phyloP scores from a whole-genome alignment of 257 asterid genomes.

The Solanum arcanum region DNA sequence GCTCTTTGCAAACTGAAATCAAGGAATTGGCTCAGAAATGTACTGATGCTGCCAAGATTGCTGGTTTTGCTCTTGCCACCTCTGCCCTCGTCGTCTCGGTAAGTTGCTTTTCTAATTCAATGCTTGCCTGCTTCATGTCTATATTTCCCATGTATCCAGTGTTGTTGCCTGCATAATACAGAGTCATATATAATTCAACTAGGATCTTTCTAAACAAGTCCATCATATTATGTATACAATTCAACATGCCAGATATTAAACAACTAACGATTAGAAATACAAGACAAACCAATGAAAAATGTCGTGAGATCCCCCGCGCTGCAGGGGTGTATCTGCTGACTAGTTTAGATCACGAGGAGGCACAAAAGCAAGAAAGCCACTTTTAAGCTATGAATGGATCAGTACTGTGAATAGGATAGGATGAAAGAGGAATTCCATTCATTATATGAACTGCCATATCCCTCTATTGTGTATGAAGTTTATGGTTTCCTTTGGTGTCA shows the following conservation, averaged over 20 bases:
- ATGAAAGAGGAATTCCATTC: background rate
- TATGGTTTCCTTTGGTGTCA: background rate
- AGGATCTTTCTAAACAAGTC: background rate
- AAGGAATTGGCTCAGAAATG: constrained; percentile 70
- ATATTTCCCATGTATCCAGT: background rate
- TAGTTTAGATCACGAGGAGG: constrained; percentile 3
- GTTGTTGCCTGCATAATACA: background rate
- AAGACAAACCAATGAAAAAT: background rate
- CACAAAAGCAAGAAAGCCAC: constrained; percentile 1
- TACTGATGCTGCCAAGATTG: constrained; percentile 88
- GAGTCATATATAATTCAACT: background rate
- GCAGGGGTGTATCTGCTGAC: background rate
- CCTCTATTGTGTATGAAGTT: background rate
- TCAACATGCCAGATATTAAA: background rate
- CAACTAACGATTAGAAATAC: background rate
- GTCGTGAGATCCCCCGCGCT: background rate
- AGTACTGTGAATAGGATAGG: background rate
- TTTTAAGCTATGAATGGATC: background rate
- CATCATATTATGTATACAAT: background rate
- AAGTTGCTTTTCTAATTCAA: background rate
- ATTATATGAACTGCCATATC: background rate
- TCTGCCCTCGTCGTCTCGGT: constrained; percentile 92
- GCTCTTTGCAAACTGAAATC: constrained; percentile 77
- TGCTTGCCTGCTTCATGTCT: background rate
- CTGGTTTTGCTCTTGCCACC: constrained; percentile 96